Percentiles rank a stretch among this genome's conserved stretches.
Evolutionary conservation across 2,329 filamentous ascomycete genomes (phyloP).

Genomic region (Alternaria sp.): DNA sequence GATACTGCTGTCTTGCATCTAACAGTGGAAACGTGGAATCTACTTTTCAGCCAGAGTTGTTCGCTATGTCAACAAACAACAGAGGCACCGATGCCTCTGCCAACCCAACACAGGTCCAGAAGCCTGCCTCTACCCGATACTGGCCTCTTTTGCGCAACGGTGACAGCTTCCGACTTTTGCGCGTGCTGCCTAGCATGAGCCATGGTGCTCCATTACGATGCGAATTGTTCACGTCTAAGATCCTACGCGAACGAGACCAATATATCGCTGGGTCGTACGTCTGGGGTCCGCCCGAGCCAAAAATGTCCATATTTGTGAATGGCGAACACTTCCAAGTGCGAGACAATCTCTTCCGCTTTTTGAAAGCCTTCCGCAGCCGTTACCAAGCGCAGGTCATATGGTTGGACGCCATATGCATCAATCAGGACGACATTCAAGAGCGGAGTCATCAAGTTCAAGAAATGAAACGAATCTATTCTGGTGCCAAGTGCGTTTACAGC

Average conservation of each 20-base stretch:
- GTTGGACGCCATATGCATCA: background rate
- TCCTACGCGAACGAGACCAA: background rate
- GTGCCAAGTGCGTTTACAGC: background rate
- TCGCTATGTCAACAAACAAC: background rate
- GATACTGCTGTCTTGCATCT: background rate
- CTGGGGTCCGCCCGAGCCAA: background rate
- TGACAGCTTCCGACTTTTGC: background rate
- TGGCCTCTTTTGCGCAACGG: background rate
- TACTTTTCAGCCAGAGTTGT: background rate
- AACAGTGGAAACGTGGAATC: fast-evolving
- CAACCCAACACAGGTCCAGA: background rate
- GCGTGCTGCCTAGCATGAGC: background rate
- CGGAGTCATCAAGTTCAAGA: background rate
- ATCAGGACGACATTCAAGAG: background rate
- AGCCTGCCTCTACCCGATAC: background rate
- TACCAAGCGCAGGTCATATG: background rate
- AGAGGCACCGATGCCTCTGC: background rate
- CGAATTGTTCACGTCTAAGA: background rate
- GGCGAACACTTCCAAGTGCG: background rate
- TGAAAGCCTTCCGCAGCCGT: background rate
- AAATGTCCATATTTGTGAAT: background rate
- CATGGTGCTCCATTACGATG: background rate
- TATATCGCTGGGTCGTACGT: background rate
- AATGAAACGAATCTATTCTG: background rate
- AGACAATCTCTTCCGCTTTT: background rate